Evolutionary conservation across 805 yeast species (phyloP), one percentile per base, ranked within the genome.

Genomic region (Danielia reshetovae): DNA sequence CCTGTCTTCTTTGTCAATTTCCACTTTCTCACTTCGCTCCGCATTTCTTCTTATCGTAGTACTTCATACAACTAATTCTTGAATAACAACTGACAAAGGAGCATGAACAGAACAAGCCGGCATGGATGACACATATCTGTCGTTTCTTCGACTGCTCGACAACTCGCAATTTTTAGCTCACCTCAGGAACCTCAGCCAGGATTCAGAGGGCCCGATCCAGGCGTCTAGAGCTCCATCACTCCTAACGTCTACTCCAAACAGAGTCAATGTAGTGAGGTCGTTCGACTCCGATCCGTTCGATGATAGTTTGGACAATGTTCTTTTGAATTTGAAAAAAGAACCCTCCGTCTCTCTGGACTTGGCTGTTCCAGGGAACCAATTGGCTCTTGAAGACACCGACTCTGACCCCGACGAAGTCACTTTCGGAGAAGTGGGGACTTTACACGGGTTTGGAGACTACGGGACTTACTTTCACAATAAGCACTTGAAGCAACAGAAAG

Each of bases 401-500:
- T 9, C 9, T 7, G 30, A 27, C n/a, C 34, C 30, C 8, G 25
- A 24, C 12, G 34, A 26, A 5, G 33, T 34, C 18, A 36, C 38
- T 9, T 45, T 41, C 16, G 48, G 42, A 13, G 39, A 35, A 4
- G 66, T 57, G 11, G 70, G 68, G n/a, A 57, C 55, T 2, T 62
- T 57, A 17, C 70, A 70, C 30, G 62, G 59, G 10, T 84, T 82
- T 59, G 87, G 87, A 3, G 87, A 79, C 41, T 81, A 76, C 49
- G 74, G 54, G n/a, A 60, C 75, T 1, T 86, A 86, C 48, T 78
- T 85, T 36, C 66, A 62, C 7, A 68, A 77, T 46, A 86, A 86
- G 51, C 68, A 64, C 15, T 42, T 55, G 18, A 81, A 81, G 49
- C 89, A 86, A 41, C 85, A 77, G 47, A 60, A 62, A 31, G 67